These are phyloP conservation scores for Rubia yunnanensis DNA, from an alignment of 257 asterid genomes.

Conservation along the genomic window DNA sequence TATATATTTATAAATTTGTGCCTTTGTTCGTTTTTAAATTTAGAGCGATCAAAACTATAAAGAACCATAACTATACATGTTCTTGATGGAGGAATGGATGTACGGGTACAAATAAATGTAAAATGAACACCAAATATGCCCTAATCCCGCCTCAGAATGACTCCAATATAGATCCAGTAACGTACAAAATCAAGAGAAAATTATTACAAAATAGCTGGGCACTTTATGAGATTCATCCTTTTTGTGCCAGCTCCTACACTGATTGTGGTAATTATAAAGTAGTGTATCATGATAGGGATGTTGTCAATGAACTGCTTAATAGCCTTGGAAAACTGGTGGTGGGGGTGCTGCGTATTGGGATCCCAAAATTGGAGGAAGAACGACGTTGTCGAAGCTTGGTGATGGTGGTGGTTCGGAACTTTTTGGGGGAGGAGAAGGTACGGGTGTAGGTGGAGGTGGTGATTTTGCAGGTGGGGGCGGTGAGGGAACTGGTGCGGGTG, in stretches of 20 bases:
- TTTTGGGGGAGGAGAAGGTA: background rate
- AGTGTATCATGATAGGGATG: background rate
- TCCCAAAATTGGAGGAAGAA: constrained; percentile 42
- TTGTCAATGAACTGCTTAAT: constrained; percentile 26
- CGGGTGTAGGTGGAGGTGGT: constrained; percentile 29
- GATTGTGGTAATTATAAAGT: background rate
- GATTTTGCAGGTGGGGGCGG: constrained; percentile 20
- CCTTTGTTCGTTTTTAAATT: too few species aligned
- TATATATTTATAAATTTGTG: too few species aligned
- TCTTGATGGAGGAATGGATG: background rate
- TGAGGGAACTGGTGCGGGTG: constrained; percentile 14
- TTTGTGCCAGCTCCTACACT: background rate
- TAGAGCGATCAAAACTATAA: too few species aligned
- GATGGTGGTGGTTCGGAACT: background rate
- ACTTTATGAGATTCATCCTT: background rate
- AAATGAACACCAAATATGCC: background rate
- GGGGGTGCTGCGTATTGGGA: constrained; percentile 53
- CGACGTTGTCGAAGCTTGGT: constrained; percentile 12
- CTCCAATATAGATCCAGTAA: background rate
- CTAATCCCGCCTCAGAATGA: background rate
- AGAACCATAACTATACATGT: background rate
- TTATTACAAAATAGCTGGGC: background rate
- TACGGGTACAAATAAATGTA: too few species aligned
- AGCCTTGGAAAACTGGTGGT: constrained; percentile 63
- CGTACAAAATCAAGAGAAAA: background rate